Evolutionary conservation across 2,329 filamentous ascomycete species (phyloP).

Genomic region (Rosellinia necatrix): DNA sequence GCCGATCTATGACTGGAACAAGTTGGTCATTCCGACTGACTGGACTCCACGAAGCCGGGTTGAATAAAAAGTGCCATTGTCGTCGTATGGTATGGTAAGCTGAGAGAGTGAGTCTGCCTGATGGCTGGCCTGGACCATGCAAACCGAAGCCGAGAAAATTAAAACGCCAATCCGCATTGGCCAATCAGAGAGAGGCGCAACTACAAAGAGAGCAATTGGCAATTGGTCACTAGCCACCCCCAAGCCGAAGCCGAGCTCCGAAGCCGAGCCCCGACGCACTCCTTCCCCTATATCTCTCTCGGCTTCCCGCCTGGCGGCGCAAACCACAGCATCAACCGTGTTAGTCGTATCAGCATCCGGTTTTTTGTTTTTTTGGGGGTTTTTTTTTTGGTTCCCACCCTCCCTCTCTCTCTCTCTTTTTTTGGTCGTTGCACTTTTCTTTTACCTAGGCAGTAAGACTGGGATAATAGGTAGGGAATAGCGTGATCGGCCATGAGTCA

Average conservation of each 20-base stretch:
- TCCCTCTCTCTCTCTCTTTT: neutral
- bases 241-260: constrained; percentile 40
- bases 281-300: neutral
- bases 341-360: neutral
- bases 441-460: too few relatives aligned
- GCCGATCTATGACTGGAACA: too few relatives aligned
- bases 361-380: neutral
- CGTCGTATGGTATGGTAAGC: neutral
- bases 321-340: neutral
- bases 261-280: constrained; percentile 16
- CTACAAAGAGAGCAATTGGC: neutral
- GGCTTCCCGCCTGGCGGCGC: neutral
- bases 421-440: too few relatives aligned
- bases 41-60: too few relatives aligned
- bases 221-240: neutral
- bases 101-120: too few relatives aligned
- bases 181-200: neutral
- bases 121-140: too few relatives aligned
- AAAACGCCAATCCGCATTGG: neutral
- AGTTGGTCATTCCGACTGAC: too few relatives aligned
- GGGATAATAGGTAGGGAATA: too few relatives aligned
- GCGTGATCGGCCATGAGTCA: constrained; percentile 22
- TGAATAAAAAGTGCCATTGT: too few relatives aligned
- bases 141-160: constrained; percentile 6
- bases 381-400: too few relatives aligned